phyloP scores from a whole-genome alignment of 2,329 filamentous ascomycete species.

The Tolypocladium cylindrosporum region DNA sequence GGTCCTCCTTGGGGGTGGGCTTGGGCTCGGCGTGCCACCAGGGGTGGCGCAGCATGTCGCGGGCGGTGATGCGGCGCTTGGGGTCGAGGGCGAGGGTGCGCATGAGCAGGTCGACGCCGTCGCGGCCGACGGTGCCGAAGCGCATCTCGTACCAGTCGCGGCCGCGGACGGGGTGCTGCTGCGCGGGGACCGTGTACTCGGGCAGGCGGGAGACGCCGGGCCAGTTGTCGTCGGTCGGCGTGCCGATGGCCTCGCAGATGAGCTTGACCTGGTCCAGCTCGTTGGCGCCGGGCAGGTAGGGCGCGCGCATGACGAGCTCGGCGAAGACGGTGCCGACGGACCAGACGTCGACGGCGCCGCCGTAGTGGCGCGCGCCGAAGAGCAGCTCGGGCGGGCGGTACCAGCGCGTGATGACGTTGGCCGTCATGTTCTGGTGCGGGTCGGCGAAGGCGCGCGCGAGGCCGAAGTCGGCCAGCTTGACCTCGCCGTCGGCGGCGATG shows the following conservation, averaged over 20 bases:
- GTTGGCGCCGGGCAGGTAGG: conserved; percentile 73
- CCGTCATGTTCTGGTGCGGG: conserved; percentile 80
- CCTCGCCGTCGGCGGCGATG: conserved; percentile 82
- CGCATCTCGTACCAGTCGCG: conserved; percentile 63
- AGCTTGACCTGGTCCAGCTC: conserved; percentile 80
- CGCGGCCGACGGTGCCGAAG: conserved; percentile 70
- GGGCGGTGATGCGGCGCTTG: conserved; percentile 68
- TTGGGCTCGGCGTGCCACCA: conserved; percentile 83
- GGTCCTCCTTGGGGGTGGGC: conserved; percentile 70
- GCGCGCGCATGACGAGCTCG: conserved; percentile 73
- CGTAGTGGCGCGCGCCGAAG: conserved; percentile 83
- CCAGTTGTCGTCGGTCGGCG: conserved; percentile 91
- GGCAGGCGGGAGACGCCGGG: conserved; percentile 76
- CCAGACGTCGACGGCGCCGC: conserved; percentile 88
- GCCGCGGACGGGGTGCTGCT: conserved; percentile 48
- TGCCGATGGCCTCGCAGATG: conserved; percentile 79
- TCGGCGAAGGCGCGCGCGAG: conserved; percentile 84
- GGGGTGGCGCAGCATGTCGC: conserved; percentile 66
- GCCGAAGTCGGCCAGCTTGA: conserved; percentile 97
- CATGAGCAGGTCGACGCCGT: conserved; percentile 83
- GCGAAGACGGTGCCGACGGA: conserved; percentile 88
- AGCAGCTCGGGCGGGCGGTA: conserved; percentile 91
- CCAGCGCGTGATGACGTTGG: conserved; percentile 93
- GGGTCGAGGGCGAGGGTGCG: conserved; percentile 79
- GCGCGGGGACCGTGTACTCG: conserved; percentile 64